A percentile compares a stretch with the other conserved stretches of the same genome.
These are phyloP conservation scores for Neurospora sp. DNA, from an alignment of 495 filamentous ascomycete genomes.

Conservation along the genomic window DNA sequence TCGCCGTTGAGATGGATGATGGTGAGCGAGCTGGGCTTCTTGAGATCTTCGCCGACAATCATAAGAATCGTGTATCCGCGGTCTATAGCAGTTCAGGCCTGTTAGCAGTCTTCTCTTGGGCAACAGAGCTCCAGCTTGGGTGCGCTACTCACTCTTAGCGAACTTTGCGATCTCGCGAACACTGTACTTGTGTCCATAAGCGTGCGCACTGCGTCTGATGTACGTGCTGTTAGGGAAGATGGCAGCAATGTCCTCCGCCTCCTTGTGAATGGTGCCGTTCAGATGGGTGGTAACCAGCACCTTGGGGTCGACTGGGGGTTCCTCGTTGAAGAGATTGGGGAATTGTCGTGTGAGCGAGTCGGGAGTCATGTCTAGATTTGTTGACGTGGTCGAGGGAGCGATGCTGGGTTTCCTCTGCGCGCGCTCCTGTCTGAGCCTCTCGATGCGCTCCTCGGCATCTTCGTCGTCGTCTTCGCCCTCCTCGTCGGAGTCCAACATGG, in stretches of 20 bases:
- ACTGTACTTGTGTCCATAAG: constrained; percentile 74
- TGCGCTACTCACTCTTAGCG: constrained; percentile 41
- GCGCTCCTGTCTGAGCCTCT: constrained; percentile 36
- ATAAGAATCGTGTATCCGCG: constrained; percentile 70
- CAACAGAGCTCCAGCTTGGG: background rate
- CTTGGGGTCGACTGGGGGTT: constrained; percentile 52
- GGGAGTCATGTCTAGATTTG: constrained; percentile 61
- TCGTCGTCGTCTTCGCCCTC: constrained; percentile 32
- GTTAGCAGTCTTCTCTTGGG: constrained; percentile 3
- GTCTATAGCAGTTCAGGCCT: constrained; percentile 16
- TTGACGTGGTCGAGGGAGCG: constrained; percentile 55
- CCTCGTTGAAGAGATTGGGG: constrained; percentile 67
- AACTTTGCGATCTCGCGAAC: constrained; percentile 83
- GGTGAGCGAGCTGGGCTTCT: constrained; percentile 64
- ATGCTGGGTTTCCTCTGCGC: constrained; percentile 40
- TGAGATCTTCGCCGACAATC: constrained; percentile 76
- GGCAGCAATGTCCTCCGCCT: constrained; percentile 64
- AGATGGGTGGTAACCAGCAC: constrained; percentile 83
- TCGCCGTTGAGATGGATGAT: constrained; percentile 59
- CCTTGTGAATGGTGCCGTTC: constrained; percentile 72
- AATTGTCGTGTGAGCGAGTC: constrained; percentile 63
- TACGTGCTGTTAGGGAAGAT: constrained; percentile 81
- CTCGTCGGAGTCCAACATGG: constrained; percentile 55
- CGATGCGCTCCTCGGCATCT: constrained; percentile 32
- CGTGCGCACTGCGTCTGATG: constrained; percentile 72